phyloP scores from a whole-genome alignment of 495 filamentous ascomycete species.

The Usnea hakonensis region DNA sequence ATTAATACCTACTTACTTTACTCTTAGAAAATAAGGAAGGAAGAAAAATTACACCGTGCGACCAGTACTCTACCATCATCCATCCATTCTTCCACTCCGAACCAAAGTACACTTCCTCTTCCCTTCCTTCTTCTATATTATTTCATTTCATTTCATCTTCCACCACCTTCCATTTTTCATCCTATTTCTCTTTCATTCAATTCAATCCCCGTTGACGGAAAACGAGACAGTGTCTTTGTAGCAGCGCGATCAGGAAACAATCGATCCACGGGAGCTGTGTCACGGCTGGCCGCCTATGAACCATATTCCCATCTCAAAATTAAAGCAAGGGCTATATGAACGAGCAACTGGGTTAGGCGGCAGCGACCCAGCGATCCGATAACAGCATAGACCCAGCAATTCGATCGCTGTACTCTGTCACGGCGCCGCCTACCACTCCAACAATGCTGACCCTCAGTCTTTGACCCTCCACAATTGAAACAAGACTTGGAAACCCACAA shows the following conservation, averaged over 20 bases:
- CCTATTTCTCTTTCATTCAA: neutral
- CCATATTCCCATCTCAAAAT: neutral
- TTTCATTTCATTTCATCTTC: neutral
- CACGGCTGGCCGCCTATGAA: neutral
- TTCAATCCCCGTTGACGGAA: neutral
- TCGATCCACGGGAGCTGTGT: neutral
- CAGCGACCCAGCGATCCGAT: neutral
- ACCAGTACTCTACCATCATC: neutral
- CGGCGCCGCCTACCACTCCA: slow-evolving; percentile 1
- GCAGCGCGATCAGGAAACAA: neutral
- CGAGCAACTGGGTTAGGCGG: neutral
- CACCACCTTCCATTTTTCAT: too few relatives aligned
- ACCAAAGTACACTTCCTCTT: neutral
- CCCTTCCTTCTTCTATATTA: neutral
- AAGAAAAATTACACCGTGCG: neutral
- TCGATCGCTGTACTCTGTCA: neutral
- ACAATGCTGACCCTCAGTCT: slow-evolving; percentile 4
- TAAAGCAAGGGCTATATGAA: slow-evolving; percentile 4
- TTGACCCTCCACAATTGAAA: neutral
- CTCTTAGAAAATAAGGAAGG: too few relatives aligned
- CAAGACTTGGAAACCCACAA: neutral
- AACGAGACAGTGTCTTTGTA: neutral
- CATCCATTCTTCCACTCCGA: neutral
- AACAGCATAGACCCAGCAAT: neutral
- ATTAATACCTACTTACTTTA: too few relatives aligned